Conservation (phyloP, 768 basidiomycete species). For the Lanmaoa rubissima region DNA sequence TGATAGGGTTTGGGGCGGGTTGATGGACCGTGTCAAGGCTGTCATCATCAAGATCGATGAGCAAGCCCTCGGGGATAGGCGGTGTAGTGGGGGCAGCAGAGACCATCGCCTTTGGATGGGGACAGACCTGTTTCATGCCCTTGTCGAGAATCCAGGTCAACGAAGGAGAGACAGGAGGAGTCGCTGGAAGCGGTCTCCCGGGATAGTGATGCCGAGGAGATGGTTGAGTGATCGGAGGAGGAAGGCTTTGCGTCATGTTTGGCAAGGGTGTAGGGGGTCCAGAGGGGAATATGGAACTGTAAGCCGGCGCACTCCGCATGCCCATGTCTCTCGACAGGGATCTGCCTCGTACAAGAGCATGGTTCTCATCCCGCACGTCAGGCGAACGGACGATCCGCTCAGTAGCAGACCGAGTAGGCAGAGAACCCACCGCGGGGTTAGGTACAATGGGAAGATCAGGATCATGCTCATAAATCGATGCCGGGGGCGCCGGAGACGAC, state of each 20-base stretch:
- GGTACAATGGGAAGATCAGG: slow-evolving; percentile 26
- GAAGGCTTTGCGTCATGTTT: slow-evolving; percentile 24
- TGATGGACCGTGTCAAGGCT: slow-evolving; percentile 26
- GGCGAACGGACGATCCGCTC: slow-evolving; percentile 32
- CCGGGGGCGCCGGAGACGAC: slow-evolving; percentile 23
- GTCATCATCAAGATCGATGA: slow-evolving; percentile 55
- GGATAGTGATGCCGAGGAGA: slow-evolving; percentile 34
- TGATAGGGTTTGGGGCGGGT: slow-evolving; percentile 2
- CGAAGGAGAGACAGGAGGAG: slow-evolving; percentile 32
- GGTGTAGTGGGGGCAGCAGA: slow-evolving; percentile 28
- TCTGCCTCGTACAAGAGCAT: slow-evolving; percentile 29
- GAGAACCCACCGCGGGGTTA: slow-evolving; percentile 11
- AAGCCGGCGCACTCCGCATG: slow-evolving; percentile 34
- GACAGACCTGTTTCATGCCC: slow-evolving; percentile 9
- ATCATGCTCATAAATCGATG: slow-evolving; percentile 27
- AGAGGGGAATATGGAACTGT: slow-evolving; percentile 33
- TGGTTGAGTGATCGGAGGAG: slow-evolving; percentile 20
- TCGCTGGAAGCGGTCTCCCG: slow-evolving; percentile 33
- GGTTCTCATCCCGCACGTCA: slow-evolving; percentile 29
- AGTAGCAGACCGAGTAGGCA: slow-evolving; percentile 32
- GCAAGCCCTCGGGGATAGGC: slow-evolving; percentile 47
- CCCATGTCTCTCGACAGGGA: slow-evolving; percentile 33
- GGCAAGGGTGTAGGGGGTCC: slow-evolving; percentile 31
- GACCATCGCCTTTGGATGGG: slow-evolving; percentile 18
- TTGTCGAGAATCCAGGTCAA: slow-evolving; percentile 36